Evolutionary conservation across 352 stramenopile genomes (phyloP).

Genomic region (Phytophthora tentaculata): DNA sequence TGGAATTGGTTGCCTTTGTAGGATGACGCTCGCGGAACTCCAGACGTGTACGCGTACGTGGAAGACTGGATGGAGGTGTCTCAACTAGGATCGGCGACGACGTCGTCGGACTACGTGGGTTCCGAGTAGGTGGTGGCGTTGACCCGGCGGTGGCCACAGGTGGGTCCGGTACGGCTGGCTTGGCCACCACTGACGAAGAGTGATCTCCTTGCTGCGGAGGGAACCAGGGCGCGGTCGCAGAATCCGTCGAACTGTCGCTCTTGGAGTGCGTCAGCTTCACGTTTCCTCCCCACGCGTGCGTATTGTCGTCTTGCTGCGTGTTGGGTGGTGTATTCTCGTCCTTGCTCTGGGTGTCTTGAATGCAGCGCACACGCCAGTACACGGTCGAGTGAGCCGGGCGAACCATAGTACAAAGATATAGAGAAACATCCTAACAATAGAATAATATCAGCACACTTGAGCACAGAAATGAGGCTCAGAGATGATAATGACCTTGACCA

Average conservation of each 20-base stretch:
- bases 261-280: neutral
- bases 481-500: no score
- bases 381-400: neutral
- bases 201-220: neutral
- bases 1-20: no score
- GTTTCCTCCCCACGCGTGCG: neutral
- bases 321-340: conserved; percentile 13
- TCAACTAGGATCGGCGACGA: neutral
- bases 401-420: neutral
- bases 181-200: neutral
- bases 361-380: conserved; percentile 3
- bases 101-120: neutral
- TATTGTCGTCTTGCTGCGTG: neutral
- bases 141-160: neutral
- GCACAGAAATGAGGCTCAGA: no score
- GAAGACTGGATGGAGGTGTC: neutral
- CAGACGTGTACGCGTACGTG: neutral
- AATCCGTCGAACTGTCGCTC: neutral
- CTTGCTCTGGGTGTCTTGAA: neutral
- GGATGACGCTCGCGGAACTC: neutral
- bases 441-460: no score
- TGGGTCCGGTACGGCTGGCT: neutral
- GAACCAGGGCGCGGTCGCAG: no score
- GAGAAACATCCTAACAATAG: no score
- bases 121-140: neutral